phyloP scores from a whole-genome alignment of 2,329 filamentous ascomycete species.

The Sporothrix pallida region DNA sequence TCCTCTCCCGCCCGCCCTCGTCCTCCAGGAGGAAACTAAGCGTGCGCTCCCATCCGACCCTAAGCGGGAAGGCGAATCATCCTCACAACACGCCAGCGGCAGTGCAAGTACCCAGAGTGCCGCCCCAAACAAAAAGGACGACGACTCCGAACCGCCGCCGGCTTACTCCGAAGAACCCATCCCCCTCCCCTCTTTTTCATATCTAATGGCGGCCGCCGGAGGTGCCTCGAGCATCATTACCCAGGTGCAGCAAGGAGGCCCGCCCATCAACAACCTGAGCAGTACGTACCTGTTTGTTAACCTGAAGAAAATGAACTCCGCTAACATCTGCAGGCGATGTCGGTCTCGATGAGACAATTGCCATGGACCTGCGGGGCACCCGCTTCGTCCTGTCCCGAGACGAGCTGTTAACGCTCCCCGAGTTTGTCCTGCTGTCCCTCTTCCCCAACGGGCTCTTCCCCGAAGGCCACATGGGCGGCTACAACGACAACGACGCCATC shows the following conservation, averaged over 20 bases:
- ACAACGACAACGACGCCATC: slow-evolving; percentile 90
- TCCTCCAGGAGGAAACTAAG: slow-evolving; percentile 74
- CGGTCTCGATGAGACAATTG: slow-evolving; percentile 90
- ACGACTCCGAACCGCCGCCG: slow-evolving; percentile 90
- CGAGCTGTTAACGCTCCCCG: slow-evolving; percentile 90
- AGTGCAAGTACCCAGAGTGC: slow-evolving; percentile 35
- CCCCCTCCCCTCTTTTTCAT: slow-evolving; percentile 89
- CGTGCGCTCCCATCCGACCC: slow-evolving; percentile 80
- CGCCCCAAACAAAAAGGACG: slow-evolving; percentile 59
- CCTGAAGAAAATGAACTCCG: neutral
- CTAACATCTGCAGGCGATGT: slow-evolving; percentile 61
- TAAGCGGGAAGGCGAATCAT: slow-evolving; percentile 68
- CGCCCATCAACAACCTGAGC: slow-evolving; percentile 87
- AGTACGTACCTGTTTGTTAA: slow-evolving; percentile 59
- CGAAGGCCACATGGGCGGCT: slow-evolving; percentile 92
- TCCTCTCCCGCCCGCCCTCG: slow-evolving; percentile 46
- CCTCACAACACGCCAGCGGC: slow-evolving; percentile 48
- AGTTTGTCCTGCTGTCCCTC: slow-evolving; percentile 96
- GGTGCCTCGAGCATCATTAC: slow-evolving; percentile 98
- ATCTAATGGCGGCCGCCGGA: slow-evolving; percentile 97
- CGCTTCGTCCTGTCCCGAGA: slow-evolving; percentile 94
- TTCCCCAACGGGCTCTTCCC: slow-evolving; percentile 98
- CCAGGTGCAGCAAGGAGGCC: slow-evolving; percentile 93
- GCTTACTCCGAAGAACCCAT: slow-evolving; percentile 95
- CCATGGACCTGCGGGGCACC: slow-evolving; percentile 91